phyloP scores from a whole-genome alignment of 1,139 yeast species.

The Diutina rugosa region DNA sequence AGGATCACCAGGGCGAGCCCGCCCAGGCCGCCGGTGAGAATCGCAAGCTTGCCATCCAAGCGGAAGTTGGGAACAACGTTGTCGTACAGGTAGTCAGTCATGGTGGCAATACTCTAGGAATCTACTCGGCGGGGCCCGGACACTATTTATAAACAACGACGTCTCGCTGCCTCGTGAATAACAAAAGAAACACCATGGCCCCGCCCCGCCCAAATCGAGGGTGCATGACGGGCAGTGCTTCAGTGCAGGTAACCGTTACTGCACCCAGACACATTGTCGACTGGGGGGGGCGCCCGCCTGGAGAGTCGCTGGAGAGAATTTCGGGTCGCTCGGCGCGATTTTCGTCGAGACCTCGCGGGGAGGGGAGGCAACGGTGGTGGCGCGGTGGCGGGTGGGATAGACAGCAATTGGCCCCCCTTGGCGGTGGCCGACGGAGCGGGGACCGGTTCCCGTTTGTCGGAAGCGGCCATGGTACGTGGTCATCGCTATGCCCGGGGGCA shows the following conservation, averaged over 20 bases:
- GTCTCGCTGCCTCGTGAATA: not conserved
- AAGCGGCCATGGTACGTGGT: too few species aligned
- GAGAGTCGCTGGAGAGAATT: not conserved
- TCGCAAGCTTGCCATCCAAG: slow-evolving; percentile 59
- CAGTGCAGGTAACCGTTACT: not conserved
- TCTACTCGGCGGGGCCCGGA: not conserved
- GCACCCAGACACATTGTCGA: not conserved
- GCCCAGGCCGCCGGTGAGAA: slow-evolving; percentile 77
- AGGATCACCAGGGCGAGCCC: slow-evolving; percentile 61
- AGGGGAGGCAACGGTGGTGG: not conserved
- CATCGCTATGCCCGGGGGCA: too few species aligned
- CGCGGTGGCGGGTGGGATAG: too few species aligned
- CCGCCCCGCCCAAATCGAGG: not conserved
- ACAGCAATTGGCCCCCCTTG: too few species aligned
- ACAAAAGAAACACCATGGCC: not conserved
- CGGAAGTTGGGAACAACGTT: slow-evolving; percentile 43
- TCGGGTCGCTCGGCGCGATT: not conserved
- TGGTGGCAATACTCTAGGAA: not conserved
- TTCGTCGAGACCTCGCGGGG: not conserved
- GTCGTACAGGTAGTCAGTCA: slow-evolving; percentile 16
- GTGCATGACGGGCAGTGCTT: not conserved
- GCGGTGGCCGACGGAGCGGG: too few species aligned
- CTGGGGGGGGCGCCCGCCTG: not conserved
- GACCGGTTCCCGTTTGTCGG: too few species aligned
- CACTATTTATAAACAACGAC: not conserved